A percentile compares a stretch with the other conserved stretches of the same genome.
Evolutionary conservation across 345 rosid species (phyloP).

Genomic region (Lepidium aucheri): DNA sequence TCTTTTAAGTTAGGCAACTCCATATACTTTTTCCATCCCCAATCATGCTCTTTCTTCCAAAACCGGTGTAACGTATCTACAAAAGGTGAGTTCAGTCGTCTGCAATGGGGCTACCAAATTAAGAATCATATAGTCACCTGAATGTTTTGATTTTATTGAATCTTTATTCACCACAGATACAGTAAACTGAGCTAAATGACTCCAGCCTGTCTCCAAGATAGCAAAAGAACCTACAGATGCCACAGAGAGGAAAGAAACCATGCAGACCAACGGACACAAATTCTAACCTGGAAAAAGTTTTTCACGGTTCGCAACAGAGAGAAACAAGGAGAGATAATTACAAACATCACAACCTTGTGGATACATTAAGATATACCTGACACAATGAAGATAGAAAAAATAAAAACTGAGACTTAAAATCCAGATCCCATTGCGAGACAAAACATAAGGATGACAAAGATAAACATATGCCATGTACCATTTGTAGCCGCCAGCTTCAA

Average conservation of each 20-base stretch:
- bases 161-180: conserved; percentile 93
- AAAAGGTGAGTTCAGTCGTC: conserved; percentile 26
- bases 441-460: neutral
- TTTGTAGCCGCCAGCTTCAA: conserved; percentile 94
- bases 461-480: conserved; percentile 46
- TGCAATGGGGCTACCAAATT: neutral
- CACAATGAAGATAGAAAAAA: neutral
- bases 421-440: neutral
- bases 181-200: conserved; percentile 99
- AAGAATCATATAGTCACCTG: conserved; percentile 39
- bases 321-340: conserved; percentile 96
- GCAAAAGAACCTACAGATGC: neutral
- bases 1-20: conserved; percentile 78
- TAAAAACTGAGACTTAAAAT: neutral
- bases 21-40: conserved; percentile 99
- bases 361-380: conserved; percentile 94
- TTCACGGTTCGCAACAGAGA: conserved; percentile 89
- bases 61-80: conserved; percentile 96
- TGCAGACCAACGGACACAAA: conserved; percentile 10
- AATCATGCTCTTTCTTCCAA: conserved; percentile 98
- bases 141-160: conserved; percentile 73
- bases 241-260: neutral
- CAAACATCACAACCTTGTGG: conserved; percentile 97
- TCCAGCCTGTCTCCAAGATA: conserved; percentile 65
- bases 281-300: conserved; percentile 91